Base-by-base conservation (phyloP, 139 green algal species). In the Chlorella sp. region DNA sequence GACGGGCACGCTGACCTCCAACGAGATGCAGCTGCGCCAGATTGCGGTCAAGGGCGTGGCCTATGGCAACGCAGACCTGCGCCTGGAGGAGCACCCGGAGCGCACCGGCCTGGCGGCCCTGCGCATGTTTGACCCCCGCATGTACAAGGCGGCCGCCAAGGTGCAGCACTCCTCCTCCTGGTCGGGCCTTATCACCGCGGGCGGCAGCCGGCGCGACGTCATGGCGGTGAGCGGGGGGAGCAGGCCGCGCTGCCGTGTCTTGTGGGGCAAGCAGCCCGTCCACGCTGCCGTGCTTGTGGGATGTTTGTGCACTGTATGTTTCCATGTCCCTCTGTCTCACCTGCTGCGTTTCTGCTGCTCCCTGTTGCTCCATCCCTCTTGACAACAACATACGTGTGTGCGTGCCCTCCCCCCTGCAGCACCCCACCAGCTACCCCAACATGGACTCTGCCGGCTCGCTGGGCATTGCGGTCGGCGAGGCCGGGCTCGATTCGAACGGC, bases 1-100 rank as follows among this genome's bases (percentile, higher is more conserved):
- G 93, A 99, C 98, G 16, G 97, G 95, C 81, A 99, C 97, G 19
- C 94, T 99, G 30, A 99, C 97, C 19, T 92, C 92, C 89, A 99
- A 99, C 90, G 95, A 98, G 84, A 99, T 99, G 97, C 93, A 93
- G 91, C 90, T 97, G 87, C 92, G 95, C 26, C 76, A 76, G 42
- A 88, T 97, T 19, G 90, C 91, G 36, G 91, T 96, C 68, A 95
- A 95, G 86, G 93, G 89, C 78, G n/a, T 79, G 21, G 32, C 86
- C 0, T 95, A 91, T 40, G 93, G 94, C 66, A 69, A 40, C 39
- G 24, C 37, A 7, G 90, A 91, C 3, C 86, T 93, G 73, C 92
- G 89, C 61, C 88, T 96, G 85, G 94, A 96, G 87, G 91, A 96
- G 9, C 71, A 94, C 77, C 28, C 24, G 0, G 81, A 92, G 42